Base-by-base conservation (phyloP, 352 stramenopile species). In the Phytophthora pluvialis region DNA sequence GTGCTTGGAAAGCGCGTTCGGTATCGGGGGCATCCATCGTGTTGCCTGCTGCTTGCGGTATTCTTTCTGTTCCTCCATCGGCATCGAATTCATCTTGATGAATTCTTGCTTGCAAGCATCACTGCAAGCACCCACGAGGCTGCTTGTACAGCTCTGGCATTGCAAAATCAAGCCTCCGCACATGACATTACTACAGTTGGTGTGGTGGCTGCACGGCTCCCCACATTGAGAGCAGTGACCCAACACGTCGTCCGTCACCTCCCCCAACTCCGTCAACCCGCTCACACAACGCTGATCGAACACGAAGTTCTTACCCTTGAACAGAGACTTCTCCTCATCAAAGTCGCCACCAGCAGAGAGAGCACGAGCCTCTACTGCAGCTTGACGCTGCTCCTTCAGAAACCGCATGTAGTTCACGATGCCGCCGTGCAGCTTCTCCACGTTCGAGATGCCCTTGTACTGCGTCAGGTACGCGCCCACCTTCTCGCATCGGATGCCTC, bases 261-360 rank as follows among this genome's bases (percentile, higher is more conserved):
- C 56, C 44, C 86, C 73, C 11, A 66, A 72, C 48, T 59, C 52
- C 4, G 43, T 70, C 15, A 74, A 62, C 9, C 75, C 60, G 3
- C 62, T 67, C 21, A 89, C 80, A 52, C 80, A 89, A 1, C 80
- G 83, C 60, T 91, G 83, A 62, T 89, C 80, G 53, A 89, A 91
- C 58, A 91, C 83, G 58, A 89, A 89, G 64, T 88, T 91, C 54
- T 84, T 87, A 21, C 80, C 82, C 44, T 71, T 74, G 43, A 74
- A 74, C 29, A 74, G 45, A 53, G 67, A 74, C 26, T 58, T n/a
- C 26, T 60, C 65, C 15, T 70, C 54, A 7, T 36, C 31, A 15
- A 5, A 35, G 36, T 10, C 31, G 38, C 6, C 36, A 59, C 13
- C 25, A 29, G 26, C 7, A 29, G 33, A 75, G 15, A n/a, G 38